Base-by-base conservation (phyloP, 176 grass and related monocot species). In the Zizania latifolia region DNA sequence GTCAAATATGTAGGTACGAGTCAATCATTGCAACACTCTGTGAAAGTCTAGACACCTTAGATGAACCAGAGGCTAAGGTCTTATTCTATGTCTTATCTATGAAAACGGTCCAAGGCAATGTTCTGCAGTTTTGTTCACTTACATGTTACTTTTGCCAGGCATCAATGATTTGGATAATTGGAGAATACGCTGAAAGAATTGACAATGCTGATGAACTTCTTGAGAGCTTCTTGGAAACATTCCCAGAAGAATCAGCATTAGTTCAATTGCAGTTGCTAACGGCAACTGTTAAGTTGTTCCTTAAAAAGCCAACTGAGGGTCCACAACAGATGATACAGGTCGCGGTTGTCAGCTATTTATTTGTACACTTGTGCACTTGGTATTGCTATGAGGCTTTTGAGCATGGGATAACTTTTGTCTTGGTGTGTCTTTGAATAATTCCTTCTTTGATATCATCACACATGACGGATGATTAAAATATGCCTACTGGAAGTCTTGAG, bases 131-230 rank as follows among this genome's bases (percentile, higher is more conserved):
- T 44, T 63, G 51, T 67, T 60, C 46, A 64, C 67, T 82, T 27
- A 58, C 11, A 19, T 78, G 31, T 48, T 46, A 62, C 31, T 72
- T 74, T 78, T 81, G 10, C 13, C 73, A 99, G 95, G 95, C 95
- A 67, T 99, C 95, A 65, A 99, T 99, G 95, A 99, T 99, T 56
- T 99, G 95, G 95, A 99, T 99, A 84, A 99, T 94, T 81, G 95
- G 95, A 68, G 91, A 99, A 90, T 94, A 99, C 87, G 95, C 91
- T 16, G 95, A 94, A 91, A 94, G 91, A 86, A 94, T 99, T 80
- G 95, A 99, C 71, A 99, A 99, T 92, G 95, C 95, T 78, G 95
- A 99, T 51, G 95, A 99, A 72, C 91, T 94, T 29, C 91, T 99
- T 30, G 95, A 99, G 82, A 99, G 91, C 85, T 99, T 94, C 88